A percentile compares a stretch with the other conserved stretches of the same genome.
Evolutionary conservation across 768 basidiomycete species (phyloP).

Genomic region (Auricularia sp.): DNA sequence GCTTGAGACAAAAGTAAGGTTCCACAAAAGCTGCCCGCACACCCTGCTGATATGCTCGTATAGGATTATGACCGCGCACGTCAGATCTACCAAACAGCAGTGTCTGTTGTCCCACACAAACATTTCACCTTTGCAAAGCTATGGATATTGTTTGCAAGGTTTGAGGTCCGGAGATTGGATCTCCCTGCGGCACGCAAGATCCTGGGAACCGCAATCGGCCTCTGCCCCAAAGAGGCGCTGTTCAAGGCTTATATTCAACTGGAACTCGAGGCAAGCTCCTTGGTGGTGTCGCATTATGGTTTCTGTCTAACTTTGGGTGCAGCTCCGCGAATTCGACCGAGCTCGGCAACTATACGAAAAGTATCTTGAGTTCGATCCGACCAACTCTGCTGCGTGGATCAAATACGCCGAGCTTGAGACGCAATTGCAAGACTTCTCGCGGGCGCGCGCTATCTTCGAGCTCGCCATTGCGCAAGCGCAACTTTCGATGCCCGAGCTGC

Average conservation of each 20-base stretch:
- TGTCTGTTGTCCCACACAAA: constrained; percentile 88
- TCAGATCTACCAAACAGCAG: constrained; percentile 85
- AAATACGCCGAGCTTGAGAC: constrained; percentile 89
- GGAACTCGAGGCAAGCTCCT: constrained; percentile 65
- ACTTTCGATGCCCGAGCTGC: constrained; percentile 88
- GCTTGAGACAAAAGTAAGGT: constrained; percentile 76
- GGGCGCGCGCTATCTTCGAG: constrained; percentile 90
- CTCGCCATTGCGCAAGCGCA: constrained; percentile 75
- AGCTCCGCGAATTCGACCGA: constrained; percentile 92
- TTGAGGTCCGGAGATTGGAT: constrained; percentile 80
- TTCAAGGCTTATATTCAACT: constrained; percentile 96
- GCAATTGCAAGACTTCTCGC: constrained; percentile 75
- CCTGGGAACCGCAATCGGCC: constrained; percentile 82
- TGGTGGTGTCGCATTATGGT: background rate
- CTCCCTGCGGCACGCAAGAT: constrained; percentile 79
- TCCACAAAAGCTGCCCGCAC: background rate
- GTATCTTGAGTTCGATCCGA: constrained; percentile 89
- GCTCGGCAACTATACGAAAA: constrained; percentile 89
- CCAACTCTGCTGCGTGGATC: constrained; percentile 92
- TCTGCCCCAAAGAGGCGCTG: constrained; percentile 90
- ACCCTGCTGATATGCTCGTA: background rate
- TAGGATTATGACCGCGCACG: constrained; percentile 80
- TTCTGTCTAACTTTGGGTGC: constrained; percentile 1
- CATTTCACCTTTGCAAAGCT: constrained; percentile 96
- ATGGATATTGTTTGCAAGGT: constrained; percentile 87